Conservation (phyloP, 169 alveolate genomes). For the Babesia bigemina region DNA sequence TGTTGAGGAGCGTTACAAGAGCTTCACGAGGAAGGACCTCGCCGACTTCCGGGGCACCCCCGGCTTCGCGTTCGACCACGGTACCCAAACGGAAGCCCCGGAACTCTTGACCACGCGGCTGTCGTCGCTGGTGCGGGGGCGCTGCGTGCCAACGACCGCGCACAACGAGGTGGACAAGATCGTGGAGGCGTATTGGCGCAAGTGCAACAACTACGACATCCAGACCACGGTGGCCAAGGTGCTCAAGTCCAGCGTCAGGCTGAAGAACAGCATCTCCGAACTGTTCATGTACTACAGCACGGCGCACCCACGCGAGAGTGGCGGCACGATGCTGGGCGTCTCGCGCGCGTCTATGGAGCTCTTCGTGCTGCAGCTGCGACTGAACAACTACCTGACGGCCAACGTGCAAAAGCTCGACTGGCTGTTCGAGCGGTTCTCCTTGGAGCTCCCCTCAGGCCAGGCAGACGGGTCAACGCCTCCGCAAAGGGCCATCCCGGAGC, state of each 20-base stretch:
- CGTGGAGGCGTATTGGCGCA: slow-evolving; percentile 72
- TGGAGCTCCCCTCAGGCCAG: slow-evolving; percentile 16
- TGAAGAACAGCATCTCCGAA: slow-evolving; percentile 73
- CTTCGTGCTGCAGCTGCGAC: slow-evolving; percentile 52
- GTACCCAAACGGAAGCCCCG: slow-evolving; percentile 39
- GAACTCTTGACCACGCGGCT: slow-evolving; percentile 35
- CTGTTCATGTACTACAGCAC: slow-evolving; percentile 64
- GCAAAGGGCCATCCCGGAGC: slow-evolving; percentile 65
- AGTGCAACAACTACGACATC: slow-evolving; percentile 74
- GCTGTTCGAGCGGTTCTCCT: slow-evolving; percentile 75
- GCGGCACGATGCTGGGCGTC: slow-evolving; percentile 43
- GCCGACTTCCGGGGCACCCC: slow-evolving; percentile 12
- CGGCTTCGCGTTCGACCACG: slow-evolving; percentile 27
- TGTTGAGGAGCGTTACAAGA: slow-evolving; percentile 23
- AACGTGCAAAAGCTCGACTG: slow-evolving; percentile 60
- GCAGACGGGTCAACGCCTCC: slow-evolving; percentile 17
- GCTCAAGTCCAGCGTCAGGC: slow-evolving; percentile 71
- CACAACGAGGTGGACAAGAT: slow-evolving; percentile 38
- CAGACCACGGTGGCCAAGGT: slow-evolving; percentile 68
- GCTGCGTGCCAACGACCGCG: slow-evolving; percentile 31
- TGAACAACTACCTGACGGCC: slow-evolving; percentile 60
- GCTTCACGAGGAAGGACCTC: slow-evolving; percentile 6
- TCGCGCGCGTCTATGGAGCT: slow-evolving; percentile 68
- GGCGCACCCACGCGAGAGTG: slow-evolving; percentile 36
- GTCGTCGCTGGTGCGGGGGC: slow-evolving; percentile 34